A percentile compares a stretch with the other conserved stretches of the same genome.
These are phyloP conservation scores for Solanum infundibuliforme DNA, from an alignment of 257 asterid species.

Conservation along the genomic window DNA sequence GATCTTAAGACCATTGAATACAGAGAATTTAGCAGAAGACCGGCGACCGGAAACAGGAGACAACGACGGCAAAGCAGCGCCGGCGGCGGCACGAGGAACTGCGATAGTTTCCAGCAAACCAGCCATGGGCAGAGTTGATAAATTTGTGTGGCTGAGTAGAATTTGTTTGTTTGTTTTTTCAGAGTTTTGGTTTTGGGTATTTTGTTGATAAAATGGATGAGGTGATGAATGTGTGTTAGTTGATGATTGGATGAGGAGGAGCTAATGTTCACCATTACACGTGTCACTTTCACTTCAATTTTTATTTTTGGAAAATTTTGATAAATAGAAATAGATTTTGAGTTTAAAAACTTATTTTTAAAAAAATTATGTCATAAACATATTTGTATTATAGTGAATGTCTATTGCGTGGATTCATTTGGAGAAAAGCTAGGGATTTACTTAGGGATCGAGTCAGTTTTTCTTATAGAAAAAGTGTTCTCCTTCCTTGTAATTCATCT, in stretches of 20 bases:
- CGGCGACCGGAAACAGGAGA: constrained; percentile 30
- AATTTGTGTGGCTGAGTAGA: constrained; percentile 15
- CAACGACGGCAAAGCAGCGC: constrained; percentile 38
- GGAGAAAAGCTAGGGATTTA: too few species aligned
- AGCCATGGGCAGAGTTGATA: constrained; percentile 40
- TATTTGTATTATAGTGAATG: too few species aligned
- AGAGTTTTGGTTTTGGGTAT: not conserved
- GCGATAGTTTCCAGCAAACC: constrained; percentile 56
- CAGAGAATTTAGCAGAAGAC: constrained; percentile 36
- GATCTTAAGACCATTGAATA: constrained; percentile 56
- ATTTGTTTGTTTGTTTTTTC: not conserved
- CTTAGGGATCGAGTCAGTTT: too few species aligned
- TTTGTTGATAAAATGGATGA: not conserved
- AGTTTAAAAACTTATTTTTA: too few species aligned
- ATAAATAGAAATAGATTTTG: too few species aligned
- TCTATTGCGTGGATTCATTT: too few species aligned
- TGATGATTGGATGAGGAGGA: constrained; percentile 14
- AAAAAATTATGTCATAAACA: too few species aligned
- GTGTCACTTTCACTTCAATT: not conserved
- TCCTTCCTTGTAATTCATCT: too few species aligned
- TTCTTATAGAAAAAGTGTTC: too few species aligned
- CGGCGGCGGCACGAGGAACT: constrained; percentile 57
- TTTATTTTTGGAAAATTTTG: not conserved
- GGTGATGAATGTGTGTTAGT: not conserved
- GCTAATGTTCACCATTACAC: not conserved